Base-by-base conservation (phyloP, 495 filamentous ascomycete genomes). In the Trichoderma asperelloides region DNA sequence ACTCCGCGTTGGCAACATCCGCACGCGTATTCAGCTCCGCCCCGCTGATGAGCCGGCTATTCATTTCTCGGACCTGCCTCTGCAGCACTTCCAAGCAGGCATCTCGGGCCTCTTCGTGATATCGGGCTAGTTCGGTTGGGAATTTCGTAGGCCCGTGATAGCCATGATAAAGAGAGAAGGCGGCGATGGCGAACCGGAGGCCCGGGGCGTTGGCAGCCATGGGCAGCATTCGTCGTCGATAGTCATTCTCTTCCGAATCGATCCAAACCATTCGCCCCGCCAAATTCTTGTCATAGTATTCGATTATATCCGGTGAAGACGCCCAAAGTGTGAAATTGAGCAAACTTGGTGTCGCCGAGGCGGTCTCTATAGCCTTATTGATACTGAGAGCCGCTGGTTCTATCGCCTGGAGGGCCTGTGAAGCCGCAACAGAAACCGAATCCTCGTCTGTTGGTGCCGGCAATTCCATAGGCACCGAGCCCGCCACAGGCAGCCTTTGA, bases 201-300 rank as follows among this genome's bases (percentile, higher is more conserved):
- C 55, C 55, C n/a, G 55, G 55, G 7, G 55, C 23, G 25, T 30
- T 60, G 55, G 55, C 55, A 33, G 55, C 55, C 55, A 60, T 60
- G 55, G 55, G 55, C 55, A 60, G 25, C 55, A 60, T 60, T 8
- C 55, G 55, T 9, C 55, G 55, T 30, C 55, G 55, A 60, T 60
- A 60, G 25, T 60, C 55, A 18, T 60, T 60, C n/a, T 60, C 55
- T 11, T 60, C 55, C 27, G 55, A 28, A 11, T 60, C 55, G 55
- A 60, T 30, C 55, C 55, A 60, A 5, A 60, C 55, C 55, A 60
- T 60, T 7, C 55, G 55, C 4, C 55, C 55, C 25, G 55, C 55
- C 23, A 60, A 9, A 18, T 60, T 11, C 16, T 60, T 60, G 25
- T 60, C 55, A 18, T 60, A 60, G 25, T 60, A 60, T 18, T 60